Evolutionary conservation across 2,329 filamentous ascomycete species (phyloP), one percentile per base, ranked within the genome.

Genomic region (Plenodomus tracheiphilus): DNA sequence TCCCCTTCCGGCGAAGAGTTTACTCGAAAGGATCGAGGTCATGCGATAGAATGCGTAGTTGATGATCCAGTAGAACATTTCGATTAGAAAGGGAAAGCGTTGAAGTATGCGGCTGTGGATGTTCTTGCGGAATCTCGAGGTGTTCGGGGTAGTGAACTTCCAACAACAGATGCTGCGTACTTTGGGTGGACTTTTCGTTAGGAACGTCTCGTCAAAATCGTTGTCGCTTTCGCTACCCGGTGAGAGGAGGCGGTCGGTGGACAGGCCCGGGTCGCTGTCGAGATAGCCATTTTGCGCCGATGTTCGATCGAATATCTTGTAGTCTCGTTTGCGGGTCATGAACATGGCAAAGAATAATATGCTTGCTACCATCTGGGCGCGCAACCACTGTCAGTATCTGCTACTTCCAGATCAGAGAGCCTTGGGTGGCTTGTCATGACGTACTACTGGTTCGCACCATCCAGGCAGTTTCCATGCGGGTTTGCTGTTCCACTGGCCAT

Each of bases 51-150:
- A 84, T 39, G 79, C 75, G 55, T 85, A 81, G 62, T 85, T 87
- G 58, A 88, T 77, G 37, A 80, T 77, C 85, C 85, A 88, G 73
- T 88, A 88, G 68, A 88, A 87, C 84, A 88, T 88, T 69, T 88
- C 85, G 41, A 88, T 79, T 46, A 88, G 69, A 64, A 88, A 88
- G 4, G 86, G 85, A 56, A 84, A 87, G 62, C 85, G 85, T 65
- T 86, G 81, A 49, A 88, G 74, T 46, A 87, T 77, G 20, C 84
- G 77, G 52, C 81, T 85, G 66, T 87, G 85, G 41, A 81, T 66
- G 64, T 86, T 72, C 51, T 80, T 76, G 34, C 79, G 76, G 68
- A 85, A 88, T n/a, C 81, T 78, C 2, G 81, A 81, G 2, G 83
- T 81, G 59, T 85, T 85, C 10, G 83, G 83, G 5, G 78, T 85